Evolutionary conservation across 2,329 filamentous ascomycete species (phyloP), one percentile per base, ranked within the genome.

Genomic region (Aureobasidium sp.): DNA sequence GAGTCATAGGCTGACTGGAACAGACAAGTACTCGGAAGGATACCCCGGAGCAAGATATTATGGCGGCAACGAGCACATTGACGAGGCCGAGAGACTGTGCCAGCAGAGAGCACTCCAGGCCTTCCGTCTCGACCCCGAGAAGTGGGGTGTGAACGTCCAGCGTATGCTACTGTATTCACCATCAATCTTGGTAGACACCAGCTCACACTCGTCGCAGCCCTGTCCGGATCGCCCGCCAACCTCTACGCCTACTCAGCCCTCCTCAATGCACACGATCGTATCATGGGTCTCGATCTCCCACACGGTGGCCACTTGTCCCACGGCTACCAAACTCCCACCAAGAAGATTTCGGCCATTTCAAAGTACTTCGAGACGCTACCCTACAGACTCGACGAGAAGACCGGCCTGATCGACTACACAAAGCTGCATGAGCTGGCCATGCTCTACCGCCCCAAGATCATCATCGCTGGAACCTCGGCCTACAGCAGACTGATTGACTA

Each of bases 281-380:
- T 99, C 68, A 97, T 99, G 92, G 93, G 93, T 65, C 84, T 99
- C 64, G 94, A 99, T 73, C 85, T 99, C 15, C 94, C 94, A 49
- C 94, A 99, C 74, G 94, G 94, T 67, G 94, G 94, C 64, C 94
- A 99, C 76, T 80, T 99, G 70, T 95, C 90, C 50, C 94, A 99
- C 77, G 94, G 94, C 65, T 99, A 99, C 78, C 94, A 99, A 78
- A 97, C 90, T 22, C 91, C 94, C 3, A 87, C 87, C 59, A 79
- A 77, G 72, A 81, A 81, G 69, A 99, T 99, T 77, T 97, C 93
- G 61, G 91, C 91, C 64, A 89, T 99, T 70, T 97, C 93, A 42
- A 97, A 93, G 72, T 99, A 99, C 85, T 99, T 97, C 74, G 93
- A 99, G 83, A 99, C 94, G 64, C 88, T 99, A 78, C 94, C 94